Percentiles rank a stretch among this genome's conserved stretches.
Conservation (phyloP, 768 basidiomycete genomes). For the Amanita pseudoporphyria region DNA sequence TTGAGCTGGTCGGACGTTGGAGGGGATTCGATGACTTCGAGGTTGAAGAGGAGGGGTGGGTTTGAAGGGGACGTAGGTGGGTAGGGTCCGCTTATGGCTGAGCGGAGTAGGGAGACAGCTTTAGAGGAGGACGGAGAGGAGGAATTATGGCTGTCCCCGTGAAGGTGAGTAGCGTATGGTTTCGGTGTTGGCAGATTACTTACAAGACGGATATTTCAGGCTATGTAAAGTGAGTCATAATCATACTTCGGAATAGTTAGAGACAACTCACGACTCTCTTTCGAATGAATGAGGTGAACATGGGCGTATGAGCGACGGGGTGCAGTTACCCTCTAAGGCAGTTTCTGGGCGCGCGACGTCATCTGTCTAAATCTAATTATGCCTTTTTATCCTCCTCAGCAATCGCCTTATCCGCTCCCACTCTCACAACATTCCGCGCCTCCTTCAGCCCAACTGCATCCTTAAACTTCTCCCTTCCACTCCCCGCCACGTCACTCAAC, state of each 20-base stretch:
- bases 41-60: conserved; percentile 54
- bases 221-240: not conserved
- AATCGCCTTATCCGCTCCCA: no score
- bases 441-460: conserved; percentile 16
- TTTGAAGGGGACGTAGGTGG: conserved; percentile 36
- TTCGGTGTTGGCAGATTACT: not conserved
- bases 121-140: conserved; percentile 54
- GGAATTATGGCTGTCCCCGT: conserved; percentile 62
- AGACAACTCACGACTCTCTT: conserved; percentile 7
- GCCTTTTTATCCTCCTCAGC: no score
- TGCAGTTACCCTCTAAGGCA: no score
- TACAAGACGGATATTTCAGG: conserved; percentile 3
- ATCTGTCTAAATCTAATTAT: no score
- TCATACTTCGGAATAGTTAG: not conserved
- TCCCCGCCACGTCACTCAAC: conserved; percentile 48
- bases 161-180: not conserved
- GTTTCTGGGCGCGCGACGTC: no score
- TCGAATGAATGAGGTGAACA: conserved; percentile 6
- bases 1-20: conserved; percentile 63
- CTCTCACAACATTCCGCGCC: conserved; percentile 13
- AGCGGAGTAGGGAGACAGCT: conserved; percentile 50
- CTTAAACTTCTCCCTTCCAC: conserved; percentile 18
- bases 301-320: no score
- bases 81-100: conserved; percentile 51
- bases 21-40: conserved; percentile 59